Evolutionary conservation across 1,139 yeast genomes (phyloP), one percentile per base, ranked within the genome.

Genomic region (Sporopachydermia cereana): DNA sequence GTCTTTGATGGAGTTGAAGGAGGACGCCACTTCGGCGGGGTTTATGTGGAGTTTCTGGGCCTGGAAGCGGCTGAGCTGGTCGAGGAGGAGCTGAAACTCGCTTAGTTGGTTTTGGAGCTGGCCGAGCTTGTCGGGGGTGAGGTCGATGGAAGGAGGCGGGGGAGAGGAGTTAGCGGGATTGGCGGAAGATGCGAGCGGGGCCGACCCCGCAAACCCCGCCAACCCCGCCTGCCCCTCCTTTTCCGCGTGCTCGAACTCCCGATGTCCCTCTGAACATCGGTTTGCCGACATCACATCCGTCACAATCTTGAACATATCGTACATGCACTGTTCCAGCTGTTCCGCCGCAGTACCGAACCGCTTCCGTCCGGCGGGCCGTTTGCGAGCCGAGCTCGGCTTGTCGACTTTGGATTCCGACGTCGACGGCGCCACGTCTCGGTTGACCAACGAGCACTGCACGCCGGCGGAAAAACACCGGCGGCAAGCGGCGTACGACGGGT

Each of bases 401-500:
- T 16, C 62, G 46, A 18, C 47, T 47, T 7, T 53, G 55, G 36
- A 62, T 45, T 21, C 60, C 56, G 2, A 58, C 58, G 29, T 46
- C 48, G 17, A 57, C 59, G 39, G 52, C 41, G 41, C 47, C 54
- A 48, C 61, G 61, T 29, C 64, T 50, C 2, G 61, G 59, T 43
- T 60, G 50, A 7, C 70, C 52, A 65, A 62, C 2, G 76, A 70
- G 52, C 80, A 76, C 43, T 60, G 61, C 9, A 72, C 63, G 1
- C 67, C 66, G 2, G 72, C 64, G 31, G 66, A 60, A 46, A 58
- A 63, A 53, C 81, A 76, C 46, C 79, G 54, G 29, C 63, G 63
- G 56, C 81, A 76, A 14, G 73, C 55, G 30, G 57, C 56, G 48
- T 60, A 65, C 9, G 57, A 53, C 1, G 77, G 78, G 48, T 68